phyloP scores from a whole-genome alignment of 108 stramenopile species.

The Nitzschia inconspicua region DNA sequence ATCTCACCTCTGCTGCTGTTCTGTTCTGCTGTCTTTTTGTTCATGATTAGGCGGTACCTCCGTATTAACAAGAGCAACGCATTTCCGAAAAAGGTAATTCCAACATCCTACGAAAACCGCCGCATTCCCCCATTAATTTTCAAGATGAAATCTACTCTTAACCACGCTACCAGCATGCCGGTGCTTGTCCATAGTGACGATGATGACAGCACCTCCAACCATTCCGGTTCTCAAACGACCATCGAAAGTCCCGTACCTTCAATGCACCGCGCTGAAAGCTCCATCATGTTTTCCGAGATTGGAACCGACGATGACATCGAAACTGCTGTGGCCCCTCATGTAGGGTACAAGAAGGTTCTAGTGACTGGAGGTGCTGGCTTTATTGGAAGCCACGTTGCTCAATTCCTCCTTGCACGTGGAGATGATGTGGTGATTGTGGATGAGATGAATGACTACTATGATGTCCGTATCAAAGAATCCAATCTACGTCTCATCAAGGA shows the following conservation, averaged over 20 bases:
- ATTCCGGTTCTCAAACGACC: constrained; percentile 8
- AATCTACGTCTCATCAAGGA: constrained; percentile 69
- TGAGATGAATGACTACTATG: constrained; percentile 99
- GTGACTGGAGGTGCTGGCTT: constrained; percentile 99
- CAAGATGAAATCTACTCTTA: constrained; percentile 22
- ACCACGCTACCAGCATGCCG: constrained; percentile 29
- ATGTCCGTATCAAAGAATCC: constrained; percentile 84
- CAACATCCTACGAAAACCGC: neutral
- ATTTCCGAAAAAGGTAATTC: neutral
- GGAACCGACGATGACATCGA: constrained; percentile 2
- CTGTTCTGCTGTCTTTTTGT: neutral
- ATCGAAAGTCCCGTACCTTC: neutral
- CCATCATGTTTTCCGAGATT: constrained; percentile 8
- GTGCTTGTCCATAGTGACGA: constrained; percentile 29
- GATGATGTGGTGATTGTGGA: constrained; percentile 96
- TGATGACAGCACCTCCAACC: constrained; percentile 23
- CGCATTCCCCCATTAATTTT: neutral
- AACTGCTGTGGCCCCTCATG: constrained; percentile 55
- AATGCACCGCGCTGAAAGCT: constrained; percentile 20
- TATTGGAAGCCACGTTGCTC: constrained; percentile 88
- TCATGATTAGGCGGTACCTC: neutral
- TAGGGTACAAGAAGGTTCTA: constrained; percentile 87
- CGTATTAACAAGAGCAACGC: neutral
- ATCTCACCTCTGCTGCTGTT: neutral
- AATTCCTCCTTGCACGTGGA: constrained; percentile 79